phyloP scores from a whole-genome alignment of 1,284 basidiomycete species.

The Sanguinoderma infundibulare region DNA sequence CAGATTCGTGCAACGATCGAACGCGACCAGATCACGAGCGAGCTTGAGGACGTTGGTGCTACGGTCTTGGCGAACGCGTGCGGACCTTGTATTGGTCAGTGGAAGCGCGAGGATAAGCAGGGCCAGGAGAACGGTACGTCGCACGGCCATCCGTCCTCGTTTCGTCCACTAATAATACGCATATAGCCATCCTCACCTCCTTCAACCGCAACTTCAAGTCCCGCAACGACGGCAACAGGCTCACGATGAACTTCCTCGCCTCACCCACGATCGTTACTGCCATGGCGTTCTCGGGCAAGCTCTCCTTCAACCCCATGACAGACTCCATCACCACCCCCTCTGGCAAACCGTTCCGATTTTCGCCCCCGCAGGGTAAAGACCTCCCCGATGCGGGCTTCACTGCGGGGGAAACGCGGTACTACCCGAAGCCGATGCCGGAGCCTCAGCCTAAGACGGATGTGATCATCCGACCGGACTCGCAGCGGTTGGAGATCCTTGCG shows the following conservation, averaged over 20 bases:
- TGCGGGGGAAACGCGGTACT: slow-evolving; percentile 78
- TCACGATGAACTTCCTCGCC: slow-evolving; percentile 98
- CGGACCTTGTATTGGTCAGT: slow-evolving; percentile 99
- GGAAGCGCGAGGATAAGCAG: slow-evolving; percentile 93
- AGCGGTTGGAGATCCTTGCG: slow-evolving; percentile 86
- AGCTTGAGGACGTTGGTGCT: slow-evolving; percentile 86
- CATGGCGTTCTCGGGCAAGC: slow-evolving; percentile 93
- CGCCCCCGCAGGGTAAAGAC: slow-evolving; percentile 83
- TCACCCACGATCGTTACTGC: slow-evolving; percentile 98
- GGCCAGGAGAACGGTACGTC: slow-evolving; percentile 87
- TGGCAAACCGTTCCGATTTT: slow-evolving; percentile 86
- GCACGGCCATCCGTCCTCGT: neutral
- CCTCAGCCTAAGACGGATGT: slow-evolving; percentile 83
- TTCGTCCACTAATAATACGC: neutral
- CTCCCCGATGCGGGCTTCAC: slow-evolving; percentile 88
- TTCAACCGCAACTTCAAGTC: slow-evolving; percentile 99
- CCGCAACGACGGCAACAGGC: slow-evolving; percentile 94
- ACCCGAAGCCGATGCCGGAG: slow-evolving; percentile 78
- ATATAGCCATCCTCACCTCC: slow-evolving; percentile 91
- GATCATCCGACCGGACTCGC: slow-evolving; percentile 79
- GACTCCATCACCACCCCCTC: slow-evolving; percentile 80
- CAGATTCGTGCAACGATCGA: slow-evolving; percentile 98
- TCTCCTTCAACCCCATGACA: slow-evolving; percentile 94
- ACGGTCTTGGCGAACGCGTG: slow-evolving; percentile 97
- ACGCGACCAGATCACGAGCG: slow-evolving; percentile 86